Conservation (phyloP, 2,329 filamentous ascomycete species). For the Fusarium kyushuense region DNA sequence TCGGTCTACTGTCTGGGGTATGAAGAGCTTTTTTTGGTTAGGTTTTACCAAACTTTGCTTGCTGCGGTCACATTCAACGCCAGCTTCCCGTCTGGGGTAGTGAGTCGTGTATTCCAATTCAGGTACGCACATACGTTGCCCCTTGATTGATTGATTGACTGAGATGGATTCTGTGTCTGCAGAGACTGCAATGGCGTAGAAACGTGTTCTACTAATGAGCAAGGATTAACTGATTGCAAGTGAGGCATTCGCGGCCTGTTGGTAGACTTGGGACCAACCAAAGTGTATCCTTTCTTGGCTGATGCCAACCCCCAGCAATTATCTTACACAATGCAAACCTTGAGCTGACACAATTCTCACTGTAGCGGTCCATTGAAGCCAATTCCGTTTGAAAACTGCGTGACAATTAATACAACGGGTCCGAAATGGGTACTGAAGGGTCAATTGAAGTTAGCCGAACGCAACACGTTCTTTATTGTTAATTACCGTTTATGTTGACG, state of each 20-base stretch:
- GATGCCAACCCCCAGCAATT: constrained; percentile 40
- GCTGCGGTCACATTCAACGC: constrained; percentile 26
- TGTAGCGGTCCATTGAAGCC: constrained; percentile 23
- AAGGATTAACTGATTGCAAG: constrained; percentile 16
- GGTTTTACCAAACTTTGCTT: constrained; percentile 5
- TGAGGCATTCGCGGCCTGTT: constrained; percentile 23
- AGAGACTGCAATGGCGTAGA: constrained; percentile 24
- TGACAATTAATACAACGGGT: constrained; percentile 29
- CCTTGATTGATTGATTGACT: not conserved
- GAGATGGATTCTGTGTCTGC: constrained; percentile 9
- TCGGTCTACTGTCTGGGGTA: constrained; percentile 30
- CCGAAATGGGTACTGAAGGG: constrained; percentile 13
- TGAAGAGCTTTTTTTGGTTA: constrained; percentile 29
- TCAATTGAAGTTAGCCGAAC: constrained; percentile 28
- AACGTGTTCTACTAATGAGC: constrained; percentile 7
- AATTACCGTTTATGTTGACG: constrained; percentile 24
- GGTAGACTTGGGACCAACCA: constrained; percentile 26
- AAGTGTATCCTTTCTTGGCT: constrained; percentile 35
- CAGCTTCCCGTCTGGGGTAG: constrained; percentile 43
- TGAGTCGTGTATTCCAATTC: constrained; percentile 34
- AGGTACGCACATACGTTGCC: constrained; percentile 6
- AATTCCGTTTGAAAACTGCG: constrained; percentile 28
- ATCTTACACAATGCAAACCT: constrained; percentile 41
- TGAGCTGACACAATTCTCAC: constrained; percentile 41
- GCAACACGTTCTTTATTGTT: constrained; percentile 15